Percentiles rank a stretch among this genome's conserved stretches.
phyloP scores from a whole-genome alignment of 2,329 filamentous ascomycete genomes.

The Cryphonectria nitschkei region DNA sequence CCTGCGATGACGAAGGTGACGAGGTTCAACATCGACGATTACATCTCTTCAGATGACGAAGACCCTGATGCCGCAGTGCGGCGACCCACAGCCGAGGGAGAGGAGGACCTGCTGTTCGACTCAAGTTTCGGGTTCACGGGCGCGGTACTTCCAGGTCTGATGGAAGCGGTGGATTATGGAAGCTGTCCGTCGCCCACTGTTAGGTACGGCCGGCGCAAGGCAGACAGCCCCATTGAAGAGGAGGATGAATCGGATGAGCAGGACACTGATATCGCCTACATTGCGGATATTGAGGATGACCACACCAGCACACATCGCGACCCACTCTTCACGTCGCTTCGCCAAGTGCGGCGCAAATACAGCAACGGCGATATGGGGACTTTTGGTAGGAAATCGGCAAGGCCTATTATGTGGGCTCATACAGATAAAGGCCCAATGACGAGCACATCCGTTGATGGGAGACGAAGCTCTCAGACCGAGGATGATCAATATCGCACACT shows the following conservation, averaged over 20 bases:
- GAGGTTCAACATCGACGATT: constrained; percentile 45
- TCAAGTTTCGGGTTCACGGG: constrained; percentile 40
- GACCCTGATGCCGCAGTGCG: constrained; percentile 21
- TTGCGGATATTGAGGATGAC: constrained; percentile 17
- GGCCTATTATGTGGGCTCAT: neutral
- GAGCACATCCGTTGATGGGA: neutral
- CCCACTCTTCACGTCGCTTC: constrained; percentile 2
- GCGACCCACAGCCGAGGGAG: constrained; percentile 36
- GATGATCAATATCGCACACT: neutral
- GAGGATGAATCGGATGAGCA: neutral
- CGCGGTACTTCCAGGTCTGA: constrained; percentile 42
- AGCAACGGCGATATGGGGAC: constrained; percentile 8
- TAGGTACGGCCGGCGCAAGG: neutral
- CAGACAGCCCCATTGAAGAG: neutral
- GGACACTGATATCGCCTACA: neutral
- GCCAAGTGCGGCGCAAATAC: constrained; percentile 7
- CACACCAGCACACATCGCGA: neutral
- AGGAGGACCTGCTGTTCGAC: constrained; percentile 45
- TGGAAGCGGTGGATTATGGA: constrained; percentile 31
- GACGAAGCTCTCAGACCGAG: neutral
- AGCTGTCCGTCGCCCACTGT: constrained; percentile 15
- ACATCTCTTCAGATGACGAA: constrained; percentile 44
- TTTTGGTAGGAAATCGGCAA: constrained; percentile 10
- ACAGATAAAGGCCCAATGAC: neutral
- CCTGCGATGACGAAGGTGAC: constrained; percentile 19